Percentiles rank a stretch among this genome's conserved stretches.
phyloP scores from a whole-genome alignment of 2,329 filamentous ascomycete species.

The Nakataea oryzae region DNA sequence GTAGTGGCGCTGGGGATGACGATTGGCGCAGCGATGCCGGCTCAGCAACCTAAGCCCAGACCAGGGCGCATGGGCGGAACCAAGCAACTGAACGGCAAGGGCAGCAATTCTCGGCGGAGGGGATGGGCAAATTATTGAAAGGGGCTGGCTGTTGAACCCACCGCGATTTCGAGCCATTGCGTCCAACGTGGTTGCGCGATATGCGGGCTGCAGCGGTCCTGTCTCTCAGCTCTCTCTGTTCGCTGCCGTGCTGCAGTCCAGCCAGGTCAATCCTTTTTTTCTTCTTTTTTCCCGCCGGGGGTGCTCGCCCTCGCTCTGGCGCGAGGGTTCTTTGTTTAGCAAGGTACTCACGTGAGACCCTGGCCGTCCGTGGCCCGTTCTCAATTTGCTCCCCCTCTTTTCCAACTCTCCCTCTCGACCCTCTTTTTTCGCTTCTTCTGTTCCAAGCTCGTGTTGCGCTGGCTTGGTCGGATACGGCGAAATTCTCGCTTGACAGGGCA shows the following conservation, averaged over 20 bases:
- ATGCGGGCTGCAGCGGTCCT: background rate
- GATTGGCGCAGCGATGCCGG: background rate
- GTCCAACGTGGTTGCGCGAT: background rate
- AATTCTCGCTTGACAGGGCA: background rate
- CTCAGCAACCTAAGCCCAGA: background rate
- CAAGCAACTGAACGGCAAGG: background rate
- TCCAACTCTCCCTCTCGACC: background rate
- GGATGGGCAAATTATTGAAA: background rate
- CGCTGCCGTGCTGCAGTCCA: background rate
- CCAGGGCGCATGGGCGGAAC: background rate
- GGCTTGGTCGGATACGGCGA: background rate
- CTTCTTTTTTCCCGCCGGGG: background rate
- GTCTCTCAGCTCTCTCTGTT: background rate
- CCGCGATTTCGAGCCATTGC: conserved; percentile 1
- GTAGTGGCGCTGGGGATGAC: background rate
- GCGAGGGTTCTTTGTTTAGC: background rate
- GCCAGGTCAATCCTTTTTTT: background rate
- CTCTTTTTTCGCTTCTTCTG: background rate
- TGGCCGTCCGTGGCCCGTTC: background rate
- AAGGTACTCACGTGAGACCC: background rate
- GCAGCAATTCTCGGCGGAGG: background rate
- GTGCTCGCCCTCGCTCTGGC: background rate
- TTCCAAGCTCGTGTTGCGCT: background rate
- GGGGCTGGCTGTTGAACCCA: background rate
- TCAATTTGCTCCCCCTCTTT: background rate